These are phyloP conservation scores for Phytopythium ostracodes DNA, from an alignment of 352 stramenopile species.

Conservation along the genomic window DNA sequence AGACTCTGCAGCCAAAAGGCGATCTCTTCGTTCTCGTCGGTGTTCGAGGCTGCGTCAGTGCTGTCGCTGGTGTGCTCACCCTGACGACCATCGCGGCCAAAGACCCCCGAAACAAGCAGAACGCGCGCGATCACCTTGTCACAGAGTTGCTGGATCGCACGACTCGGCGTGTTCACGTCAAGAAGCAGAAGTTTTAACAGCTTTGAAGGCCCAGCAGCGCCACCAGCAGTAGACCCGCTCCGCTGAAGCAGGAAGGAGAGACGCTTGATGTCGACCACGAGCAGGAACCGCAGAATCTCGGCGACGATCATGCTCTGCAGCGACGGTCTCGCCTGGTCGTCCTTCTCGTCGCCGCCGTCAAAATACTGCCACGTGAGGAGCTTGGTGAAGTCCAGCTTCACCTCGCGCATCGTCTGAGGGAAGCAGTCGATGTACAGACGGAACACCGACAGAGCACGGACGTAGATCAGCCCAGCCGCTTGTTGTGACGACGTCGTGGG, in stretches of 20 bases:
- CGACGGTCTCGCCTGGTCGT: slow-evolving; percentile 9
- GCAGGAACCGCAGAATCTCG: slow-evolving; percentile 68
- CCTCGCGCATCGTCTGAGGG: slow-evolving; percentile 66
- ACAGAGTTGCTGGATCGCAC: slow-evolving; percentile 33
- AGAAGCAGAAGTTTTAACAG: slow-evolving; percentile 63
- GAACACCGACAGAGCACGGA: slow-evolving; percentile 70
- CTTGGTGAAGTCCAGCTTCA: slow-evolving; percentile 86
- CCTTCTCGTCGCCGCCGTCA: slow-evolving; percentile 9
- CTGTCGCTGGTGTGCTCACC: slow-evolving; percentile 8
- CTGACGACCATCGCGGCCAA: slow-evolving; percentile 19
- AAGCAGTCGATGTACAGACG: slow-evolving; percentile 73
- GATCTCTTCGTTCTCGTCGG: slow-evolving; percentile 39
- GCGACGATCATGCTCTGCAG: slow-evolving; percentile 57
- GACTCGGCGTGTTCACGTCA: slow-evolving; percentile 37
- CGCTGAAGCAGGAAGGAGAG: slow-evolving; percentile 51
- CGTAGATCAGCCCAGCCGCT: slow-evolving; percentile 53
- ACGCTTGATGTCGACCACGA: slow-evolving; percentile 48
- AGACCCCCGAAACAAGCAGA: slow-evolving; percentile 49
- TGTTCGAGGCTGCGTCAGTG: background rate
- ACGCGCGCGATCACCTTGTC: slow-evolving; percentile 49
- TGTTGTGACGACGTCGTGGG: slow-evolving; percentile 24
- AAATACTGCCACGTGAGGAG: slow-evolving; percentile 59
- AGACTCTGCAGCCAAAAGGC: slow-evolving; percentile 65
- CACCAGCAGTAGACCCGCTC: slow-evolving; percentile 8
- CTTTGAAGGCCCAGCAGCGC: slow-evolving; percentile 32